Evolutionary conservation across 148 eudicot genomes (phyloP), one percentile per base, ranked within the genome.

Genomic region (Nyssa sinensis): DNA sequence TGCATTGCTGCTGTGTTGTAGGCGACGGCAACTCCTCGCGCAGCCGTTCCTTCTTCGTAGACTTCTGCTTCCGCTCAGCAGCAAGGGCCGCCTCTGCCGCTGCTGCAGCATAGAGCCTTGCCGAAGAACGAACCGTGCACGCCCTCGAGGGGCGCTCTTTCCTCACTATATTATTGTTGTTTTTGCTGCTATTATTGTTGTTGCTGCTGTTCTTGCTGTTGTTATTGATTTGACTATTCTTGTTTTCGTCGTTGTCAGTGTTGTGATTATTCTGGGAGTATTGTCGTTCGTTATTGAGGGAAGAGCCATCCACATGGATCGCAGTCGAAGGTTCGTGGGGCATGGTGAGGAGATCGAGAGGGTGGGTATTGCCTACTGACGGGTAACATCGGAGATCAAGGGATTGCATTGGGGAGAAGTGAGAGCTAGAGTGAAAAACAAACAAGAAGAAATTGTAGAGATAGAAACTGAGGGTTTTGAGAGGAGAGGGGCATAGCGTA

Each of bases 61-160:
- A 67, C 83, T 78, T 79, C 71, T 81, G 53, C 75, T 80, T 81
- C 83, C 88, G 77, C 77, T 79, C 80, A 0, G 78, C 80, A 60
- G 41, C 80, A 57, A 84, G 76, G 1, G 84, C 86, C 2, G 92
- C 96, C 86, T 87, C 93, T 51, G 84, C 84, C 6, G 78, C 83
- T 1, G 82, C 82, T 1, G 85, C 94, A 29, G 86, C 98, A 23
- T 93, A 83, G 58, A 89, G 37, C 81, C 92, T 84, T 0, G 87
- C 84, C 3, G 91, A 85, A 14, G 87, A 75, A 44, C 96, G 77
- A 19, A 77, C 82, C 32, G 94, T 90, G 77, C 98, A 95, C 32
- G 97, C 96, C 80, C 98, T 78, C 1, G 94, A 80, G 12, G 97
- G 98, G 84, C 98, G 80, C 74, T 95, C 93, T 76, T 91, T 84